Evolutionary conservation across 768 basidiomycete species (phyloP), one percentile per base, ranked within the genome.

Genomic region (Vishniacozyma victoriae): DNA sequence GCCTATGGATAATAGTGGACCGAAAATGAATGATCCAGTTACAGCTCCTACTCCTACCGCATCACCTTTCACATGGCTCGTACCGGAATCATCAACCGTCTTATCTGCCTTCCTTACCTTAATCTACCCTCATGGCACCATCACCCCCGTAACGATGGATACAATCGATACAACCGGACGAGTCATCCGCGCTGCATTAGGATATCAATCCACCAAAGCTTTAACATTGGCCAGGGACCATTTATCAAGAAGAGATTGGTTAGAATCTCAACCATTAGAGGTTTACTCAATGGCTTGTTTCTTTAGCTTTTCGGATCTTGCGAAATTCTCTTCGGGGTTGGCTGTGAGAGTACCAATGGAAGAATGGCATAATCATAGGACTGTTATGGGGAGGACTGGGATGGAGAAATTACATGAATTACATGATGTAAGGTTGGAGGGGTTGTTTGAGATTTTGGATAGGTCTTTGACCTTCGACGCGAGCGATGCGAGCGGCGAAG

Each of bases 251-350:
- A n/a, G n/a, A n/a, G 20, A 18, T 3, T 68, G 45, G 35, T 41
- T 60, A 13, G 19, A 20, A 3, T 25, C 38, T 9, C 16, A 39
- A 2, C 58, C 62, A 3, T 18, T 64, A 2, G 55, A 60, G 14
- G 51, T 54, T 1, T 68, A 64, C 35, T 56, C 66, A 19, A 42
- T 60, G 44, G 55, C 57, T 23, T 46, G 42, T 22, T 68, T 55
- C 42, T 68, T 64, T 50, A 62, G 57, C 33, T 68, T 68, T 37
- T 40, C 48, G 20, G 66, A 68, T 50, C 33, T 61, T 4, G 58
- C 60, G 5, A 50, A 41, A 29, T 19, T 68, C 11, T 53, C 66
- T n/a, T 54, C 54, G 27, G 16, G 29, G 9, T 33, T 9, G 29
- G 29, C 9, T 9, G 29, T 9, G 9, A n/a, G 29, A n/a, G 9